Evolutionary conservation across 805 yeast genomes (phyloP).

Genomic region (Wickerhamomyces silvicola): DNA sequence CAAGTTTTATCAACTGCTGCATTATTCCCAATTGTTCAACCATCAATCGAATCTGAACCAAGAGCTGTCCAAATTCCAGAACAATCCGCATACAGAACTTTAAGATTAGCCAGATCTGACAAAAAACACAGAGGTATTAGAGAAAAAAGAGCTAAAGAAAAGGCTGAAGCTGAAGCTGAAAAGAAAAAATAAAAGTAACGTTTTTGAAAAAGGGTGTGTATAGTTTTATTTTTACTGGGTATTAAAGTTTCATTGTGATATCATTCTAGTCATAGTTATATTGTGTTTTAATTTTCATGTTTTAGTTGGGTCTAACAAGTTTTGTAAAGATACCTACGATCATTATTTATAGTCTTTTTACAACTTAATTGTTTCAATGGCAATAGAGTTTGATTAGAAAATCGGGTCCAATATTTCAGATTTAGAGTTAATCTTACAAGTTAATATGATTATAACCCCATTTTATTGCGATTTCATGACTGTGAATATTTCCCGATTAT

Average conservation of each 20-base stretch:
- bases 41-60: slow-evolving; percentile 58
- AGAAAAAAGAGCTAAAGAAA: slow-evolving; percentile 92
- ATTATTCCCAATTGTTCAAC: slow-evolving; percentile 83
- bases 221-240: slow-evolving; percentile 1
- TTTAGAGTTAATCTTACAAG: too few species aligned
- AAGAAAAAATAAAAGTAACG: slow-evolving; percentile 98
- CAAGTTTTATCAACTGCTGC: slow-evolving; percentile 68
- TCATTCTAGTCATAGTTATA: too few species aligned
- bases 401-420: too few species aligned
- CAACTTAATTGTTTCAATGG: too few species aligned
- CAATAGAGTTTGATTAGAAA: too few species aligned
- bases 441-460: too few species aligned
- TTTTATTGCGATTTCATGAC: too few species aligned
- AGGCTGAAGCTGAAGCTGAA: slow-evolving; percentile 99
- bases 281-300: too few species aligned
- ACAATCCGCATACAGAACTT: slow-evolving; percentile 84
- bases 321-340: too few species aligned
- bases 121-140: slow-evolving; percentile 89
- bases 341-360: too few species aligned
- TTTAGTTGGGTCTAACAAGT: too few species aligned
- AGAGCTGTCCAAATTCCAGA: slow-evolving; percentile 69
- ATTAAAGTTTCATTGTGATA: slow-evolving; percentile 1
- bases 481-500: background rate
- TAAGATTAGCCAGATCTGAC: slow-evolving; percentile 88
- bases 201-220: too few species aligned